Evolutionary conservation across 768 basidiomycete species (phyloP).

Genomic region (Pulveroboletus sp.): DNA sequence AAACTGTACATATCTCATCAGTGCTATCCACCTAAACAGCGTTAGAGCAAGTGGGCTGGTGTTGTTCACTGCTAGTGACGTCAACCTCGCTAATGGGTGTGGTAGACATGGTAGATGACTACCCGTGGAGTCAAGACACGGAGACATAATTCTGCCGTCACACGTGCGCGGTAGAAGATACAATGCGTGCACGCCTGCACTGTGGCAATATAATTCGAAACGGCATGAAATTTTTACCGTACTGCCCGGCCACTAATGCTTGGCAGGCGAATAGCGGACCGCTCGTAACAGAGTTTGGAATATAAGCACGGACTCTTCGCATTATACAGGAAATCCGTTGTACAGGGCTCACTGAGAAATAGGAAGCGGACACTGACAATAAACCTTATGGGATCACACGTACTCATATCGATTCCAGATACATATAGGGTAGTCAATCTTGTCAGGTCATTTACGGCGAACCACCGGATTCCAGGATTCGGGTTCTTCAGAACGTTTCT

Average conservation of each 20-base stretch:
- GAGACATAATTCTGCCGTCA: background rate
- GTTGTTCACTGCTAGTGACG: background rate
- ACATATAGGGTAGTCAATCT: background rate
- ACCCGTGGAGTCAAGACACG: background rate
- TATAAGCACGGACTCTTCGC: background rate
- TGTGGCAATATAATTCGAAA: no score
- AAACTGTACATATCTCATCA: background rate
- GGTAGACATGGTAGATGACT: background rate
- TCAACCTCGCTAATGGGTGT: background rate
- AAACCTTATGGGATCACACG: background rate
- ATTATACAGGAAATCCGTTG: background rate
- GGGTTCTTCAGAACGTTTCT: constrained; percentile 31
- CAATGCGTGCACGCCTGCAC: background rate
- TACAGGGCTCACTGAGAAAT: background rate
- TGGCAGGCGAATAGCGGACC: no score
- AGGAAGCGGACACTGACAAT: background rate
- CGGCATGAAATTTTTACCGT: no score
- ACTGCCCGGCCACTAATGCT: no score
- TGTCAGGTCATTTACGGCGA: constrained; percentile 20
- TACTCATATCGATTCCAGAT: background rate
- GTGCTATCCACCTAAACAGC: background rate
- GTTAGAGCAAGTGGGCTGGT: background rate
- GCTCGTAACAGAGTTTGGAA: no score
- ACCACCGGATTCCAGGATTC: constrained; percentile 36
- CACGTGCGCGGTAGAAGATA: background rate